phyloP scores from a whole-genome alignment of 108 stramenopile genomes.

The Cylindrotheca closterium region DNA sequence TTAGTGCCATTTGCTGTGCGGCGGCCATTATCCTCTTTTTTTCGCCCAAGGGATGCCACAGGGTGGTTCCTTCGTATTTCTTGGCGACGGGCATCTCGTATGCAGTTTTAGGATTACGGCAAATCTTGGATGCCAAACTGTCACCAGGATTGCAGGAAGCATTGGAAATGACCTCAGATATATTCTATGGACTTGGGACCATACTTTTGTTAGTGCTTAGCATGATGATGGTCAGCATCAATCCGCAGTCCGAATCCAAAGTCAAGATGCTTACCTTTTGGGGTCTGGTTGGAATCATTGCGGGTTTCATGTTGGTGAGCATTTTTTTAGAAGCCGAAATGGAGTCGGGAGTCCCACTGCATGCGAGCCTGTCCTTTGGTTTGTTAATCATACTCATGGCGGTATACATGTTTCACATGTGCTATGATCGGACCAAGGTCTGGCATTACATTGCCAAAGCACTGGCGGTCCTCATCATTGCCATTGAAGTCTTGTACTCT shows the following conservation, averaged over 20 bases:
- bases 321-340: not conserved
- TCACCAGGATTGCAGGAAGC: not conserved
- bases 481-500: not conserved
- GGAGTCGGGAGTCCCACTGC: not conserved
- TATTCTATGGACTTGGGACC: not conserved
- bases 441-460: not conserved
- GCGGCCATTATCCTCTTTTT: not conserved
- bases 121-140: not conserved
- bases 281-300: not conserved
- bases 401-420: not conserved
- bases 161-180: not conserved
- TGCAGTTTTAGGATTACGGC: not conserved
- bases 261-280: not conserved
- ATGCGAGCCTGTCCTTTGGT: not conserved
- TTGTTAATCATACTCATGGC: not conserved
- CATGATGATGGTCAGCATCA: not conserved
- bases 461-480: not conserved
- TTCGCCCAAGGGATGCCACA: not conserved
- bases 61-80: not conserved
- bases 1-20: not conserved
- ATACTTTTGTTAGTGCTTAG: not conserved
- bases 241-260: not conserved
- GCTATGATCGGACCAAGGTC: not conserved
- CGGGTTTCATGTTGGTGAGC: not conserved
- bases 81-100: not conserved